Evolutionary conservation across 345 rosid genomes (phyloP).

Genomic region (Lepidium africanum): DNA sequence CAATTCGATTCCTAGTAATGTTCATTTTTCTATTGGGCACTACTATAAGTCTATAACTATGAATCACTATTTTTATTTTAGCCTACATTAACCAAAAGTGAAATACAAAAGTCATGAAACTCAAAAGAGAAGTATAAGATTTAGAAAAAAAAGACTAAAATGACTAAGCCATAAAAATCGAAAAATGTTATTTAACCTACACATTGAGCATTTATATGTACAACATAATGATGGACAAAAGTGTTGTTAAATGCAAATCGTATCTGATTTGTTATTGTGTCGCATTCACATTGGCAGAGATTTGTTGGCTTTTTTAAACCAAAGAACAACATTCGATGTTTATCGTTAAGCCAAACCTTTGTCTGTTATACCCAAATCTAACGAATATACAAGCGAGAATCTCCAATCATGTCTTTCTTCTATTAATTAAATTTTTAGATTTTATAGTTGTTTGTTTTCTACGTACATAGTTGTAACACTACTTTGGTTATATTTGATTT

Average conservation of each 20-base stretch:
- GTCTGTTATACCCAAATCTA: constrained; percentile 21
- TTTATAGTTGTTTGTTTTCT: not conserved
- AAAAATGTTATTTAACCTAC: too few relatives aligned
- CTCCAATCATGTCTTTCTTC: not conserved
- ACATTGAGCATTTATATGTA: too few relatives aligned
- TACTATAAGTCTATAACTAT: too few relatives aligned
- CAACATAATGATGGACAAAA: not conserved
- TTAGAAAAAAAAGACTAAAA: too few relatives aligned
- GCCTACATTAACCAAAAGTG: too few relatives aligned
- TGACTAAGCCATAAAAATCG: too few relatives aligned
- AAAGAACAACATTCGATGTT: not conserved
- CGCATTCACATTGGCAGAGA: not conserved
- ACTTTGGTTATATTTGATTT: not conserved
- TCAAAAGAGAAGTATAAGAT: too few relatives aligned
- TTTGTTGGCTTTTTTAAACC: not conserved
- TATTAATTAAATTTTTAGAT: not conserved
- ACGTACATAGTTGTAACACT: not conserved
- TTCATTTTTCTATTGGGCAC: too few relatives aligned
- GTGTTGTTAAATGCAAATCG: not conserved
- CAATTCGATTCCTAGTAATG: too few relatives aligned
- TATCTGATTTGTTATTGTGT: constrained; percentile 13
- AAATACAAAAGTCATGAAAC: too few relatives aligned
- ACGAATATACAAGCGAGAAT: not conserved
- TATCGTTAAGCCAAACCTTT: constrained; percentile 15
- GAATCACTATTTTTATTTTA: too few relatives aligned